Evolutionary conservation across 495 filamentous ascomycete species (phyloP).

Genomic region (Pseudomonodictys pantanalensis): DNA sequence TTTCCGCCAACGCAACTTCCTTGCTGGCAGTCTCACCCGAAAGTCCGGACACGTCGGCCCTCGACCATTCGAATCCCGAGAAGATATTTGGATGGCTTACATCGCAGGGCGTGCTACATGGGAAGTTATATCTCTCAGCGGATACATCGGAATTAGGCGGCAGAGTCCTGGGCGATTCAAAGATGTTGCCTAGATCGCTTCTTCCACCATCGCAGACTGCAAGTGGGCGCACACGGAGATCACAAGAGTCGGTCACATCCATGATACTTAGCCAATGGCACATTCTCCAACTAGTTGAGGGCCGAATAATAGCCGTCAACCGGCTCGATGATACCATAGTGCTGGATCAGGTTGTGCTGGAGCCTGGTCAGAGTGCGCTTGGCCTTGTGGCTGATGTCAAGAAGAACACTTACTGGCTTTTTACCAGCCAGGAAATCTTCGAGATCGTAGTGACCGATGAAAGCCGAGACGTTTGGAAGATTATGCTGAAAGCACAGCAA

Average conservation of each 20-base stretch:
- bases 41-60: slow-evolving; percentile 47
- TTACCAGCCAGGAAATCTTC: slow-evolving; percentile 83
- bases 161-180: slow-evolving; percentile 66
- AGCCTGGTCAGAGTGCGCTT: slow-evolving; percentile 70
- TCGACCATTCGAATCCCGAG: slow-evolving; percentile 53
- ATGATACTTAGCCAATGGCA: slow-evolving; percentile 91
- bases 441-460: slow-evolving; percentile 90
- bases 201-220: slow-evolving; percentile 65
- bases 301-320: slow-evolving; percentile 77
- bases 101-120: slow-evolving; percentile 82
- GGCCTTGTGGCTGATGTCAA: slow-evolving; percentile 82
- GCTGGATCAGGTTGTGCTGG: slow-evolving; percentile 82
- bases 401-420: slow-evolving; percentile 96
- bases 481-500: slow-evolving; percentile 77
- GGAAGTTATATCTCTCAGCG: slow-evolving; percentile 57
- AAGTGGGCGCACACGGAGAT: slow-evolving; percentile 59
- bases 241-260: slow-evolving; percentile 69
- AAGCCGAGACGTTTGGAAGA: slow-evolving; percentile 89
- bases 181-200: slow-evolving; percentile 67
- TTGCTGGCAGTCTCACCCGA: slow-evolving; percentile 74
- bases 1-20: slow-evolving; percentile 58
- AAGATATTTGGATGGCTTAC: slow-evolving; percentile 88
- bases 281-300: slow-evolving; percentile 78
- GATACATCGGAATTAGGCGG: slow-evolving; percentile 55
- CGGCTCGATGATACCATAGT: slow-evolving; percentile 78